Evolutionary conservation across 805 yeast species (phyloP), one percentile per base, ranked within the genome.

Genomic region (Deakozyma indianensis): DNA sequence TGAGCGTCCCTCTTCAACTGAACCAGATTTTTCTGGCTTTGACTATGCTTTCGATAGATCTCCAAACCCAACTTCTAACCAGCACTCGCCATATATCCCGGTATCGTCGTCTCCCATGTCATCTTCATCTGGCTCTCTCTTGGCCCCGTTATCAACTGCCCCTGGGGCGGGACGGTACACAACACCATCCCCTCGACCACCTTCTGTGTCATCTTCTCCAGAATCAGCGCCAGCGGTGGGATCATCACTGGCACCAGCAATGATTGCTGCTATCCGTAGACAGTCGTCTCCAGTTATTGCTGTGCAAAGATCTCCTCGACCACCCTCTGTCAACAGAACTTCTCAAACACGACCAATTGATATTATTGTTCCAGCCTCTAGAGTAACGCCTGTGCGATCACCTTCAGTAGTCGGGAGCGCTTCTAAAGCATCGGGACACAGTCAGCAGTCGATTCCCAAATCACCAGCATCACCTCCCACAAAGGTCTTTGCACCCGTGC

Each of bases 1-100:
- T 46, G 48, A 45, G 40, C 43, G n/a, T 41, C 41, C 16, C n/a
- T 9, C 42, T 14, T 40, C 42, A 18, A 21, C 23, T 16, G 14
- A 5, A 16, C 14, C 22, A 3, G 7, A 22, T 4, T 16, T 23
- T 14, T 4, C 14, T 18, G 25, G 35, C 9, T 11, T 20, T 18
- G 23, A 25, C 43, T 3, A 18, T 5, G 35, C 35, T 42, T 16
- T 9, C 21, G 16, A 16, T 9, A 15, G 29, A 25, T 4, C n/a
- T n/a, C n/a, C n/a, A n/a, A n/a, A n/a, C n/a, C n/a, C n/a, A n/a
- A n/a, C n/a, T n/a, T n/a, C n/a, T n/a, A n/a, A n/a, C n/a, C n/a
- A n/a, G n/a, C n/a, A n/a, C n/a, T n/a, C n/a, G n/a, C n/a, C n/a
- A n/a, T n/a, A n/a, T n/a, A n/a, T n/a, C n/a, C n/a, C n/a, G n/a